Conservation (phyloP, 768 basidiomycete genomes). For the Sarcodon sp. region DNA sequence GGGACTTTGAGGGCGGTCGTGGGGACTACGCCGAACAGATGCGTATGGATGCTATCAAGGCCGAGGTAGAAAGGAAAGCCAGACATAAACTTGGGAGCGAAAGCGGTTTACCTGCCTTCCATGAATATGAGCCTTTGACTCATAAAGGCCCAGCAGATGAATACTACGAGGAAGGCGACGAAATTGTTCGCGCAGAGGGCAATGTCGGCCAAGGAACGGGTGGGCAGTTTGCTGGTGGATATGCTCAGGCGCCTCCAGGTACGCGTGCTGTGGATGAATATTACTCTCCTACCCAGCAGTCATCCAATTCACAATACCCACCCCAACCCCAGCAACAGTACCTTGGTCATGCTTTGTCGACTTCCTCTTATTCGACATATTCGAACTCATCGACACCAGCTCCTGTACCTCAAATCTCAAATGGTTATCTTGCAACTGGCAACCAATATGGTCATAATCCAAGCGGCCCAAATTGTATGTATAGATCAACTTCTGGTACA, state of each 20-base stretch:
- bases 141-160: conserved; percentile 43
- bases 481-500: not conserved
- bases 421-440: conserved; percentile 21
- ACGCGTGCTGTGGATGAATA: conserved; percentile 69
- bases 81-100: conserved; percentile 38
- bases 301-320: conserved; percentile 20
- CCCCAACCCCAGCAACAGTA: conserved; percentile 27
- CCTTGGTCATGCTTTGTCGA: conserved; percentile 26
- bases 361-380: conserved; percentile 25
- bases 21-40: conserved; percentile 43
- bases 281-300: conserved; percentile 38
- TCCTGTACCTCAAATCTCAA: conserved; percentile 10
- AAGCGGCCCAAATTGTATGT: conserved; percentile 43
- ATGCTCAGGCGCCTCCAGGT: conserved; percentile 50
- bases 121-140: conserved; percentile 63
- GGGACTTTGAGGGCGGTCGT: conserved; percentile 4
- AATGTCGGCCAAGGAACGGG: conserved; percentile 16
- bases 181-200: conserved; percentile 3
- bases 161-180: conserved; percentile 31
- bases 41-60: conserved; percentile 77
- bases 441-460: conserved; percentile 19
- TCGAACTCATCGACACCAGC: conserved; percentile 13
- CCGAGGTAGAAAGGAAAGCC: conserved; percentile 76
- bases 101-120: conserved; percentile 63
- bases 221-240: conserved; percentile 34